Evolutionary conservation across 1,284 basidiomycete genomes (phyloP).

Genomic region (Grifola frondosa): DNA sequence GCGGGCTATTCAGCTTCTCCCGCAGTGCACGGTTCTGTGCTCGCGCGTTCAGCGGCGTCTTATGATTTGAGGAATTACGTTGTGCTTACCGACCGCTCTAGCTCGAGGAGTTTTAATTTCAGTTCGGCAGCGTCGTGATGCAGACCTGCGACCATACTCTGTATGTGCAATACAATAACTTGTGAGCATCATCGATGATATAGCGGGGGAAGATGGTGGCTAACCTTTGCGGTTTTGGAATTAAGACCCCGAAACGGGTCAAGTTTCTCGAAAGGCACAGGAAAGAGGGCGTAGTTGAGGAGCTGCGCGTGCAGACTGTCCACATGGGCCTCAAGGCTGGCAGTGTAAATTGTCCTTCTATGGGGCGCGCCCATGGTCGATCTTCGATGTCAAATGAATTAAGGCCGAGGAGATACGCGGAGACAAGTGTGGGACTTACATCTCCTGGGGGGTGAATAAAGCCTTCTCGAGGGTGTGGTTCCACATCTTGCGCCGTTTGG

Average conservation of each 20-base stretch:
- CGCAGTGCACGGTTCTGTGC: too few relatives aligned
- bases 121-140: slow-evolving; percentile 60
- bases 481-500: slow-evolving; percentile 71
- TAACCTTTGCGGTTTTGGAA: slow-evolving; percentile 70
- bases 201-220: background rate
- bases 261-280: slow-evolving; percentile 26
- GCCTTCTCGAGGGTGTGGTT: slow-evolving; percentile 71
- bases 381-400: slow-evolving; percentile 31
- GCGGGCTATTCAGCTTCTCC: too few relatives aligned
- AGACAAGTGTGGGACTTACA: slow-evolving; percentile 42
- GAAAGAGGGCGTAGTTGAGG: slow-evolving; percentile 19
- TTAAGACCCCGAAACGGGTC: slow-evolving; percentile 39
- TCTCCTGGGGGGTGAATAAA: slow-evolving; percentile 63
- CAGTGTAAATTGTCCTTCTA: slow-evolving; percentile 33
- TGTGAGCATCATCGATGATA: background rate
- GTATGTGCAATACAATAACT: slow-evolving; percentile 3
- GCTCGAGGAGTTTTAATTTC: slow-evolving; percentile 61
- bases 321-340: slow-evolving; percentile 33
- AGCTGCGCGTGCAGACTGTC: slow-evolving; percentile 32
- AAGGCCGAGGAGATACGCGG: background rate
- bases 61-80: too few relatives aligned
- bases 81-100: slow-evolving; percentile 64
- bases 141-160: slow-evolving; percentile 73
- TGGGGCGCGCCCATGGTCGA: slow-evolving; percentile 65
- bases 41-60: too few relatives aligned